These are phyloP conservation scores for Smallanthus sonchifolius DNA, from an alignment of 129 eudicot species.

Conservation along the genomic window DNA sequence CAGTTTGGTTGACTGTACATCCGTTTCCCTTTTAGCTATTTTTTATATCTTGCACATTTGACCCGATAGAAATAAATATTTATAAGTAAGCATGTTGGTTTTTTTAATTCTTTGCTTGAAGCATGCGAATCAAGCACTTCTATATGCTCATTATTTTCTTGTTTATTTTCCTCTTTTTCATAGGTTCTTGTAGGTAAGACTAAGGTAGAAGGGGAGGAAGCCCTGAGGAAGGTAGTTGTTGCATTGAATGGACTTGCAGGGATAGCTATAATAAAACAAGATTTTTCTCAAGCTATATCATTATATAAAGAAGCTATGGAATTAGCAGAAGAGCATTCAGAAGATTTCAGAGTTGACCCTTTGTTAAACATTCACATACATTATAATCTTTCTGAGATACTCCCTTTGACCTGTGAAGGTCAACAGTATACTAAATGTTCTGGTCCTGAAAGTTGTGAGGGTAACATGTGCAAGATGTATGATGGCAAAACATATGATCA, in stretches of 20 bases:
- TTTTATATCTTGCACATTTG: not conserved
- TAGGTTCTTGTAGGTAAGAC: slow-evolving; percentile 94
- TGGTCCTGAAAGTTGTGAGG: slow-evolving; percentile 29
- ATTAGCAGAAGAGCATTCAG: slow-evolving; percentile 65
- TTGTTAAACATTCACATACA: slow-evolving; percentile 78
- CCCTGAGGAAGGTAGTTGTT: slow-evolving; percentile 70
- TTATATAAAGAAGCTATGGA: slow-evolving; percentile 74
- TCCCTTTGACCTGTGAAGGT: slow-evolving; percentile 37
- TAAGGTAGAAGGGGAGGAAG: slow-evolving; percentile 95
- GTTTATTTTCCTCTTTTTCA: slow-evolving; percentile 12
- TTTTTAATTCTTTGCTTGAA: not conserved
- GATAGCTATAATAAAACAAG: slow-evolving; percentile 70
- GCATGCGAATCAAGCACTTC: not conserved
- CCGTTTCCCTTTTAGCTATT: not conserved
- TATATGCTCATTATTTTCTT: not conserved
- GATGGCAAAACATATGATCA: slow-evolving; percentile 31
- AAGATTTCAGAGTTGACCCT: slow-evolving; percentile 92
- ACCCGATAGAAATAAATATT: not conserved
- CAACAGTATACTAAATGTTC: slow-evolving; percentile 19
- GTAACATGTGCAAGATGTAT: slow-evolving; percentile 27
- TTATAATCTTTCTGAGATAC: slow-evolving; percentile 80
- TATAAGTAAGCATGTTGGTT: not conserved
- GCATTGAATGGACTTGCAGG: slow-evolving; percentile 95
- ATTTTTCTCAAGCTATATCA: slow-evolving; percentile 56
- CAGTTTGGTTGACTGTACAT: not conserved